Conservation (phyloP, 805 yeast genomes). For the Schizosaccharomyces japonicus region DNA sequence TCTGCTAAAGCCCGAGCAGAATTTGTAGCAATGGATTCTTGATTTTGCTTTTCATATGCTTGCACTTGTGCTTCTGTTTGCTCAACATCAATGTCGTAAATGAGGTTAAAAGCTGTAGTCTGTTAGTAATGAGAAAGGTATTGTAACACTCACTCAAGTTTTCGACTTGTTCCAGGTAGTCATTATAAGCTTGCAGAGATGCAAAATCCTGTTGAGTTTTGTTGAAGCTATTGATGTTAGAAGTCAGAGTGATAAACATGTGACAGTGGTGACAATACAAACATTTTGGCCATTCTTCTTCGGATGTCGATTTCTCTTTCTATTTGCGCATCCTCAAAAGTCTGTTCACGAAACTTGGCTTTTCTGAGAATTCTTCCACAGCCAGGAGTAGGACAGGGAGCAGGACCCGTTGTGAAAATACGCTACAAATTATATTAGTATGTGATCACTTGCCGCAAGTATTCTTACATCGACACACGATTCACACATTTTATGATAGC, state of each 20-base stretch:
- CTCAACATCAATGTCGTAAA: conserved; percentile 44
- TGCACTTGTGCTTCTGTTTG: conserved; percentile 42
- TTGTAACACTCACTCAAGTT: conserved; percentile 21
- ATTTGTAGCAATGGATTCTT: conserved; percentile 51
- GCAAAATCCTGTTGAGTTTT: conserved; percentile 54
- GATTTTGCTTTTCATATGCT: conserved; percentile 41
- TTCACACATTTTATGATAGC: conserved; percentile 89
- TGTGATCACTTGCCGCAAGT: conserved; percentile 12
- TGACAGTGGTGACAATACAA: neutral
- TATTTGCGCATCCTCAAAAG: conserved; percentile 71
- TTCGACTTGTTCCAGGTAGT: conserved; percentile 66
- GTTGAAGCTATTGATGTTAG: conserved; percentile 27
- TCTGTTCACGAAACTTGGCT: conserved; percentile 74
- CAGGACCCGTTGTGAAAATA: conserved; percentile 81
- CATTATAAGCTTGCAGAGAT: conserved; percentile 36
- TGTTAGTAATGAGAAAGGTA: too few relatives aligned
- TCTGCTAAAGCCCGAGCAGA: conserved; percentile 47
- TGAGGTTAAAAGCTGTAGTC: conserved; percentile 34
- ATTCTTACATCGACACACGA: conserved; percentile 4
- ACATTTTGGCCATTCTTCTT: conserved; percentile 42
- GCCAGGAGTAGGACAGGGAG: conserved; percentile 82
- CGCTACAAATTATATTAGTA: conserved; percentile 66
- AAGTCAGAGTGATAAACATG: neutral
- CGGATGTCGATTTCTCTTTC: conserved; percentile 86
- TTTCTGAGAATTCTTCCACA: conserved; percentile 73